Evolutionary conservation across 208 protist genomes (phyloP), one percentile per base, ranked within the genome.

Genomic region (Sergeia podlipaevii): DNA sequence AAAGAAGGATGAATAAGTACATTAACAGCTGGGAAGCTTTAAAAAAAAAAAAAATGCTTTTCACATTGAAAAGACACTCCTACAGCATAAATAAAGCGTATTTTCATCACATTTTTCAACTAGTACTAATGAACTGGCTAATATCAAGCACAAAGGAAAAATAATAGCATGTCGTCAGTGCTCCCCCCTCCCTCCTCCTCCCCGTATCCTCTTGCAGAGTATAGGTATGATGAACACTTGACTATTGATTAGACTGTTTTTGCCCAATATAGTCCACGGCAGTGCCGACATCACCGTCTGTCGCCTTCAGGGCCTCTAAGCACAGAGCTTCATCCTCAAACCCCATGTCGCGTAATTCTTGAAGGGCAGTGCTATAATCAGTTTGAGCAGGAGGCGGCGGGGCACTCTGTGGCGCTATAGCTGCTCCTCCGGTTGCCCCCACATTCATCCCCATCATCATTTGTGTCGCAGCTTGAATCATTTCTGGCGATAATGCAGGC

Each of bases 261-360:
- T 88, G 63, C 0, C 74, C 81, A 38, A 95, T 77, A 30, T 80
- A 83, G n/a, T 62, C 61, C n/a, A 91, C 79, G 1, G 84, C 87
- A 0, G 32, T 65, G 39, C 89, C 87, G 0, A 89, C 76, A 58
- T 95, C 84, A 1, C 87, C 87, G 51, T 69, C 60, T 0, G 61
- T 55, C 4, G 64, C 75, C 10, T 52, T 28, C 24, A 95, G 53
- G 0, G 80, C 78, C 37, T 73, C 59, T 21, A 81, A 33, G 51
- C 76, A 89, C n/a, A 83, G 26, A 7, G 38, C 46, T 30, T 84
- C 78, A 52, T 91, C 73, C 23, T 89, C 75, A 56, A 95, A 95
- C 1, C 87, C 87, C 80, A 95, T 90, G n/a, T 86, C 80, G 11
- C 54, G 63, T 15, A 89, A 44, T 8, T 63, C 34, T 4, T 26